Conservation (phyloP, 192 early-diverging fungal genomes). For the Haplosporangium gracile region DNA sequence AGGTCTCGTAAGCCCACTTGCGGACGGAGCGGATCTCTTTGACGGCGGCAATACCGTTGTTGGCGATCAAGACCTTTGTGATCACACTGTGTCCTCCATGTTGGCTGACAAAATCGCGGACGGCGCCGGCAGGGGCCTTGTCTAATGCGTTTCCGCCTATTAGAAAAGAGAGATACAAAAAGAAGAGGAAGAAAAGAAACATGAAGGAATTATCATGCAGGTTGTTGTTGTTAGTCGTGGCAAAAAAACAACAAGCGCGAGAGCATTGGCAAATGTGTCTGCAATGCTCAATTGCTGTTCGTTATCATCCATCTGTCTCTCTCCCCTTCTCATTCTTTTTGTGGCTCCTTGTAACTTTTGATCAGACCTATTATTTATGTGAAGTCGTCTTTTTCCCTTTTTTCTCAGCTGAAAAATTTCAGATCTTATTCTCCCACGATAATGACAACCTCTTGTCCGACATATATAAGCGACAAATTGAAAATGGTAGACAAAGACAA, state of each 20-base stretch:
- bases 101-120: conserved; percentile 83
- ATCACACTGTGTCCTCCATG: conserved; percentile 90
- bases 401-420: neutral
- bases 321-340: neutral
- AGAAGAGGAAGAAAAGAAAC: neutral
- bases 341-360: too few species aligned
- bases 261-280: neutral
- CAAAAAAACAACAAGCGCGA: neutral
- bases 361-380: too few species aligned
- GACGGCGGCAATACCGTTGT: conserved; percentile 99
- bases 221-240: neutral
- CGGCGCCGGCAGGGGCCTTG: conserved; percentile 71
- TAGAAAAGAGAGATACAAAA: neutral
- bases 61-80: conserved; percentile 96
- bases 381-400: neutral
- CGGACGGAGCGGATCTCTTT: conserved; percentile 98
- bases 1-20: conserved; percentile 98
- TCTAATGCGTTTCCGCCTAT: conserved; percentile 81
- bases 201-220: neutral
- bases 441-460: neutral
- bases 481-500: neutral
- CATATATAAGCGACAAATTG: neutral
- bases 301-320: neutral
- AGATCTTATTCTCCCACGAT: conserved; percentile 3
- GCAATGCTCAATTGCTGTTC: neutral